Evolutionary conservation across 345 rosid species (phyloP), one percentile per base, ranked within the genome.

Genomic region (Cardamine occulta): DNA sequence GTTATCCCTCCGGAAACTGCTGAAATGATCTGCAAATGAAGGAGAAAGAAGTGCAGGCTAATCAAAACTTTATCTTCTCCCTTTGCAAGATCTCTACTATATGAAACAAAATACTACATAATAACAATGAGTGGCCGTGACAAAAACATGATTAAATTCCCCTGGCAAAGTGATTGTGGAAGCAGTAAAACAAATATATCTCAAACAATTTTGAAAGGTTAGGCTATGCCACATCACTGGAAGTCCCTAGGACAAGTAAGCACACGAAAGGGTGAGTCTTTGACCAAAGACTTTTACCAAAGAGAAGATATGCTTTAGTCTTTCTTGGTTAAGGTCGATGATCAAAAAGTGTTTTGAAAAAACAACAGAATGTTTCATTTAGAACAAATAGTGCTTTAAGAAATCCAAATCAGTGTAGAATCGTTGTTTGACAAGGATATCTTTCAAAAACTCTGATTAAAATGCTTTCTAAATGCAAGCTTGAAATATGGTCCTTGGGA

Each of bases 1-100:
- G 98, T 95, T 47, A 95, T 81, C 74, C 99, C 99, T 63, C 99
- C 99, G 56, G 96, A 95, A 66, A 95, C 83, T 47, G 99, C 99
- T 52, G 99, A 95, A 73, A 95, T 79, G 4, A 93, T 89, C 98
- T 93, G 91, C 71, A 76, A 71, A 37, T 5, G 66, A 69, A 52
- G 32, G 17, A 7, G 55, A 19, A 29, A 42, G 34, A 63, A 42
- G 14, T 9, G 8, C 37, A 42, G 53, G 53, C 37, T 8, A 42
- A 26, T 26, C 12, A 44, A 44, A 63, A 26, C 4, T 14, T 63
- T 14, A 63, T 15, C 67, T 8, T 23, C 21, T 13, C 14, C 7
- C 4, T 62, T 7, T 7, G 39, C 11, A 61, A 61, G 31, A 39
- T 21, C 11, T 39, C 2, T 24, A 23, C 63, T 39, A 37, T 1